Conservation (phyloP, 805 yeast species). For the Candida incommunis region DNA sequence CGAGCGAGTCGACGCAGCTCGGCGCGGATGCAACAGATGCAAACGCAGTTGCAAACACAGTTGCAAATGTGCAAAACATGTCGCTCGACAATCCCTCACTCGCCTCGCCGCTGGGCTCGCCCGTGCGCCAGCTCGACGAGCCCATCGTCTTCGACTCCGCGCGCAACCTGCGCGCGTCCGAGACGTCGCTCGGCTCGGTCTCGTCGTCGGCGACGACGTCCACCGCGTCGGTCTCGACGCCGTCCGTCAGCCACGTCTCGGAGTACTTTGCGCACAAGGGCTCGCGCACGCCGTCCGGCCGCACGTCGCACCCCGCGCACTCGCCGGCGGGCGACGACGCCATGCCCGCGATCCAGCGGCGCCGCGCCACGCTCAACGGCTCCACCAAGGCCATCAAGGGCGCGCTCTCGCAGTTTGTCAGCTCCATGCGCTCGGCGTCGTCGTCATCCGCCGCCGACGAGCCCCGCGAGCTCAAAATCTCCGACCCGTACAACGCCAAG, state of each 20-base stretch:
- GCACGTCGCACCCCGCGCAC: not conserved
- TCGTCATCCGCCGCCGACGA: not conserved
- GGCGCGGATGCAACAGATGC: not conserved
- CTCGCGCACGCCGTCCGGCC: not conserved
- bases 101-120: not conserved
- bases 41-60: no score
- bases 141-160: conserved; percentile 1
- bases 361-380: conserved; percentile 2
- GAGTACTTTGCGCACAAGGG: not conserved
- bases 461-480: conserved; percentile 33
- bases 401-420: not conserved
- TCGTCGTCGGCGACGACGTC: not conserved
- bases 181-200: not conserved
- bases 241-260: not conserved
- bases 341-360: not conserved
- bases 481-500: conserved; percentile 83
- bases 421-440: conserved; percentile 1
- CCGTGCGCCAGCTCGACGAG: not conserved
- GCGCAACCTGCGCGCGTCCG: not conserved
- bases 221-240: not conserved
- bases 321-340: not conserved
- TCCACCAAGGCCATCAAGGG: conserved; percentile 1
- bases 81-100: not conserved
- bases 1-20: not conserved
- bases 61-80: not conserved